phyloP scores from a whole-genome alignment of 768 basidiomycete genomes.

The Rhodotorula babjevae region DNA sequence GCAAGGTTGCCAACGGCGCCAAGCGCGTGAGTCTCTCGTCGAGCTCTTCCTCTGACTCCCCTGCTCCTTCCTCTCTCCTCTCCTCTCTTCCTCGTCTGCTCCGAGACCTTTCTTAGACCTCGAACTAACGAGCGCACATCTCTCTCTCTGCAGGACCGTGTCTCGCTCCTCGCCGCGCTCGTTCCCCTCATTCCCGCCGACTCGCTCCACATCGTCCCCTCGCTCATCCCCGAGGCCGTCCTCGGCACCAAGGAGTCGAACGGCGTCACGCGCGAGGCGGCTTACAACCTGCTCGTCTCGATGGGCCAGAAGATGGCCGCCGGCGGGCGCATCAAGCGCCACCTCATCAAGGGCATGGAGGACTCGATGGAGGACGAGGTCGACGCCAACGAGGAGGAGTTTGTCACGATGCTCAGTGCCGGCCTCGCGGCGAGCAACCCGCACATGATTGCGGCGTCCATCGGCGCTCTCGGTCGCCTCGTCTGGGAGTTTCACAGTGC shows the following conservation, averaged over 20 bases:
- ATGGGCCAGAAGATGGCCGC: slow-evolving; percentile 89
- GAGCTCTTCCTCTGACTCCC: no score
- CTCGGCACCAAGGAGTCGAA: slow-evolving; percentile 95
- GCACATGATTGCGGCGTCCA: slow-evolving; percentile 96
- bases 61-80: not conserved
- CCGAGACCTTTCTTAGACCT: no score
- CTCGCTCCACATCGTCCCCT: slow-evolving; percentile 75
- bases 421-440: slow-evolving; percentile 88
- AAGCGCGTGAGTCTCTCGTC: slow-evolving; percentile 61
- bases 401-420: slow-evolving; percentile 92
- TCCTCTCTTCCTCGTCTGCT: no score
- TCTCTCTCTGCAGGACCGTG: slow-evolving; percentile 62
- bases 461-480: slow-evolving; percentile 86
- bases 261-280: slow-evolving; percentile 78
- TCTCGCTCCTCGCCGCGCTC: slow-evolving; percentile 66
- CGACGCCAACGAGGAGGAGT: slow-evolving; percentile 61
- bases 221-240: slow-evolving; percentile 86
- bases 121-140: no score
- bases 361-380: slow-evolving; percentile 54
- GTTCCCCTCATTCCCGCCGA: slow-evolving; percentile 64
- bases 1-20: slow-evolving; percentile 70
- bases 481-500: slow-evolving; percentile 93
- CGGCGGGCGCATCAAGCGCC: slow-evolving; percentile 75
- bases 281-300: slow-evolving; percentile 80
- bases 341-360: slow-evolving; percentile 76